Evolutionary conservation across 352 stramenopile species (phyloP), one percentile per base, ranked within the genome.

Genomic region (Pythium vanterpoolii): DNA sequence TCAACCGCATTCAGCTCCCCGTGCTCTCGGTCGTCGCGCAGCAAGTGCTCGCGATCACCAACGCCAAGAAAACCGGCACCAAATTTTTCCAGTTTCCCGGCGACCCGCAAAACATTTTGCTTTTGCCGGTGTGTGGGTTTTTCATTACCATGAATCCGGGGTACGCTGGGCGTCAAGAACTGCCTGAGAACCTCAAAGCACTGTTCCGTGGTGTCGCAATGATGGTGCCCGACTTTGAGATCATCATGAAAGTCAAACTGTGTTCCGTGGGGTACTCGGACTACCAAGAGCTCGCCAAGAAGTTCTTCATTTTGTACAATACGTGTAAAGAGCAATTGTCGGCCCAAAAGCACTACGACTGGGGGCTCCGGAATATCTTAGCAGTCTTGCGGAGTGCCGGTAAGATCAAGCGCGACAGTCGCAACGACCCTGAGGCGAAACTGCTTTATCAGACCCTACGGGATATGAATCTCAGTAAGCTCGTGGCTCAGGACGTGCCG

Each of bases 131-230:
- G 10, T 98, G 95, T 54, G 96, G 95, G 4, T 99, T 98, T 71
- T 99, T 99, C 68, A 99, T 99, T 64, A 99, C 97, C 2, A 99
- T 99, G 97, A 99, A 99, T 71, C 97, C 97, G 5, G 97, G 97
- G 48, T 99, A 99, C 65, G 96, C 96, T 46, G 97, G 97, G 51
- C 87, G 97, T 8, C 96, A 99, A 67, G 97, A 99, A 66, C 74
- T 99, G 3, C 97, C 97, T 6, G 97, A 99, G 72, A 99, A 99
- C 66, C 78, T 99, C 9, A 99, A 99, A 71, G 95, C 95, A 10
- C 74, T 97, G 7, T 97, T 97, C 62, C 79, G 89, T 45, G 81
- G 84, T 30, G 87, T 96, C 9, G 86, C 89, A 5, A 97, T 97
- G 89, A 97, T 97, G 89, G 89, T 96, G 14, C 89, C 89, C 0